A percentile compares a stretch with the other conserved stretches of the same genome.
These are phyloP conservation scores for Hypoxylon fuscum DNA, from an alignment of 495 filamentous ascomycete genomes.

Conservation along the genomic window DNA sequence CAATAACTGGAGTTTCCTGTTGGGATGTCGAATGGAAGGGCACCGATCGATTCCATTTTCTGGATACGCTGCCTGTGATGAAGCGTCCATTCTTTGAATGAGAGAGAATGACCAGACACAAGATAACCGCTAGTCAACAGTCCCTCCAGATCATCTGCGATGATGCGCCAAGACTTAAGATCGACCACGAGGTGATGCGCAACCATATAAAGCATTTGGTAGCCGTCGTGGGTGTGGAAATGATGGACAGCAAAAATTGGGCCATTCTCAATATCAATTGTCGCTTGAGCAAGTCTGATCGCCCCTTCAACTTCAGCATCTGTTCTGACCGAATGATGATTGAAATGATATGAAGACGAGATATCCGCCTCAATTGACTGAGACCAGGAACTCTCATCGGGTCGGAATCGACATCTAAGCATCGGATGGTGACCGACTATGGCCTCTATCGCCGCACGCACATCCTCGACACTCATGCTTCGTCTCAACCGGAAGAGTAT, in stretches of 20 bases:
- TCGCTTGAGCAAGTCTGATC: conserved; percentile 48
- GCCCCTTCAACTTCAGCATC: conserved; percentile 52
- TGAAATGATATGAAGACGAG: conserved; percentile 50
- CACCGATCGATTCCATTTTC: conserved; percentile 28
- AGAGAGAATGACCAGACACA: conserved; percentile 54
- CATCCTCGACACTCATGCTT: conserved; percentile 53
- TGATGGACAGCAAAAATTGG: conserved; percentile 52
- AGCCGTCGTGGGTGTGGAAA: conserved; percentile 59
- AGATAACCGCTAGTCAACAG: conserved; percentile 61
- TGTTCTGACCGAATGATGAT: conserved; percentile 47
- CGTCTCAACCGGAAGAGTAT: conserved; percentile 67
- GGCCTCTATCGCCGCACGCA: conserved; percentile 64
- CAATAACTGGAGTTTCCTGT: conserved; percentile 55
- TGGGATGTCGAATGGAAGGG: conserved; percentile 45
- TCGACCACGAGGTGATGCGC: conserved; percentile 77
- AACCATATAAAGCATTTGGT: conserved; percentile 67
- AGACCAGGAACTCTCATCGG: conserved; percentile 49
- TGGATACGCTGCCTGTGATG: conserved; percentile 49
- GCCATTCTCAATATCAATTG: conserved; percentile 50
- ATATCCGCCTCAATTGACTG: conserved; percentile 52
- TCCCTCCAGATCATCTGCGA: conserved; percentile 73
- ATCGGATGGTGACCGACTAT: conserved; percentile 73
- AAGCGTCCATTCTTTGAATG: conserved; percentile 71
- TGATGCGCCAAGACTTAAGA: conserved; percentile 74
- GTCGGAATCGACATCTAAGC: conserved; percentile 72